Conservation (phyloP, 2,329 filamentous ascomycete genomes). For the Aureobasidium leucospermi region DNA sequence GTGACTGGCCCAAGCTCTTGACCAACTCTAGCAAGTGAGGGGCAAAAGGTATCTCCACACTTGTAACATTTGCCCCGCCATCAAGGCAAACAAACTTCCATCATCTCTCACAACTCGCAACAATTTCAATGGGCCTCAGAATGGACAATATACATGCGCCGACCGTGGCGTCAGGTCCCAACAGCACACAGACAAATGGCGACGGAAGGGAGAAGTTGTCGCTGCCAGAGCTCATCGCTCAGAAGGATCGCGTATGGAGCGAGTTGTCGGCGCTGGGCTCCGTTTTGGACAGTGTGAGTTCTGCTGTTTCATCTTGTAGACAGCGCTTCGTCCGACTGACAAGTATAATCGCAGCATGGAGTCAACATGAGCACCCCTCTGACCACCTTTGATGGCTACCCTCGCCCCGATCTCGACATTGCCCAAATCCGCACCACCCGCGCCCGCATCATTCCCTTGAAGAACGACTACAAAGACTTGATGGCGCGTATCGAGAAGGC, state of each 20-base stretch:
- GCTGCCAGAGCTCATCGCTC: conserved; percentile 70
- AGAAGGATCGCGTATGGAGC: conserved; percentile 77
- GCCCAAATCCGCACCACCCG: conserved; percentile 94
- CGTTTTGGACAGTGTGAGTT: conserved; percentile 67
- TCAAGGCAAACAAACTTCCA: neutral
- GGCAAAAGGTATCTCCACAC: conserved; percentile 10
- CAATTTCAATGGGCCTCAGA: conserved; percentile 41
- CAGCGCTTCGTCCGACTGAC: conserved; percentile 4
- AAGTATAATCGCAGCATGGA: conserved; percentile 59
- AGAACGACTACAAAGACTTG: conserved; percentile 87
- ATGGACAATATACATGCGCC: conserved; percentile 64
- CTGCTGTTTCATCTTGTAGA: neutral
- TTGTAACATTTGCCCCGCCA: conserved; percentile 3
- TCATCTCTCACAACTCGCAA: neutral
- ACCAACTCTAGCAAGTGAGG: conserved; percentile 6
- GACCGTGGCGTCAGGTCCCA: conserved; percentile 72
- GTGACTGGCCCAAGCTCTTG: conserved; percentile 10
- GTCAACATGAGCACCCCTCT: conserved; percentile 88
- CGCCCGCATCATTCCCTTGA: conserved; percentile 77
- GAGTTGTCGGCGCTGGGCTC: conserved; percentile 78
- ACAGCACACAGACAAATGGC: conserved; percentile 35
- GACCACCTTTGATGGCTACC: conserved; percentile 83
- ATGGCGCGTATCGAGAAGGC: conserved; percentile 78
- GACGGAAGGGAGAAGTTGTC: conserved; percentile 53
- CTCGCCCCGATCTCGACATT: conserved; percentile 87